Evolutionary conservation across 1,284 basidiomycete genomes (phyloP), one percentile per base, ranked within the genome.

Genomic region (Boletus sp.): DNA sequence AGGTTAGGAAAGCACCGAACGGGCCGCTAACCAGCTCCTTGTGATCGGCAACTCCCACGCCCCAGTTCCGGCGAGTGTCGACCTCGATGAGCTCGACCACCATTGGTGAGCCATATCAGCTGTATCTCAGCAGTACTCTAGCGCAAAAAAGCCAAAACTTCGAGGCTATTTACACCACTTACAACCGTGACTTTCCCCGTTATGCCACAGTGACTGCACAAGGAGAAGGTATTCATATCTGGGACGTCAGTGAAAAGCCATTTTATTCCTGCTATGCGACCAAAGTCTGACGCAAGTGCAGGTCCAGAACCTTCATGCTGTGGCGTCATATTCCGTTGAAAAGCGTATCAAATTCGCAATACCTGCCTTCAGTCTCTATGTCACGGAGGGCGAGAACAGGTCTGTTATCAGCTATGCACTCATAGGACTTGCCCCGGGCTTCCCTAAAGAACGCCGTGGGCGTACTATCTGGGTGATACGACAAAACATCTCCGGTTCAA

Each of bases 141-240:
- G 58, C 64, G 44, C 54, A 58, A 32, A 59, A 51, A 27, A 43
- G 52, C 53, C 48, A 59, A 34, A 42, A 44, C n/a, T 32, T 43
- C 48, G 57, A 61, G 20, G 54, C 69, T 2, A 55, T 68, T 48
- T 80, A 69, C 53, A 70, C 73, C 5, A 69, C 68, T 8, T 65
- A 76, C 52, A 69, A 67, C 54, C 68, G 65, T 43, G 67, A 67
- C 49, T 66, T 71, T 36, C 76, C 81, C 37, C 75, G 76, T 20
- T 75, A 77, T 69, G 80, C 77, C 29, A 82, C 83, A 2, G 71
- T 85, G 50, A 76, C 82, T 13, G 80, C 75, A 16, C 82, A 89
- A 19, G 17, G 33, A 34, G 33, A 34, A 51, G 87, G 87, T 17
- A 68, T 88, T 37, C 83, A 88, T 66, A 62, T 88, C 41, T 65